Evolutionary conservation across 106 monocot genomes (phyloP).

Genomic region (Dendrobium chrysotoxum): DNA sequence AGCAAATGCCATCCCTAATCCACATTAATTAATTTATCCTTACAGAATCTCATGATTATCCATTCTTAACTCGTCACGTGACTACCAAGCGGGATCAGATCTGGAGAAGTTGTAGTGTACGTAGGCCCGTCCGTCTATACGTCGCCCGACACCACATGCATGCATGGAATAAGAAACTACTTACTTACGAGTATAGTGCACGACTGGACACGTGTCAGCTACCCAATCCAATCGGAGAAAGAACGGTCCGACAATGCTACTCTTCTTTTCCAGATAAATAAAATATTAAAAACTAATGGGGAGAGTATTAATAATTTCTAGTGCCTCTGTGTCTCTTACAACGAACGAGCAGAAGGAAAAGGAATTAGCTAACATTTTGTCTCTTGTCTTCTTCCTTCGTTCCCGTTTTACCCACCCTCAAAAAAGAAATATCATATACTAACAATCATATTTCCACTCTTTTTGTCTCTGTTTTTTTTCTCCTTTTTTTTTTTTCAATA

Average conservation of each 20-base stretch:
- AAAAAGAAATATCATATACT: too few relatives aligned
- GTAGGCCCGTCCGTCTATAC: not conserved
- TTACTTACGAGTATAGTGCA: not conserved
- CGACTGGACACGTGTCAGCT: not conserved
- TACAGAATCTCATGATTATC: not conserved
- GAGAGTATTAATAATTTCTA: not conserved
- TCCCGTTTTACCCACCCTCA: not conserved
- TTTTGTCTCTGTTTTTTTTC: not conserved
- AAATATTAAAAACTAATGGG: not conserved
- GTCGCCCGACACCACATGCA: not conserved
- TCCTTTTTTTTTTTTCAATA: not conserved
- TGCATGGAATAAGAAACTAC: constrained; percentile 4
- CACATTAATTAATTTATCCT: not conserved
- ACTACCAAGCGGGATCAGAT: not conserved
- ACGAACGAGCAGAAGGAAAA: not conserved
- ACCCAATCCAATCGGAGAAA: not conserved
- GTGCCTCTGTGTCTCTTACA: not conserved
- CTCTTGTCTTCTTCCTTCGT: not conserved
- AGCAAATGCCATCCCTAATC: too few relatives aligned
- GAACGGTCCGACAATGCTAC: not conserved
- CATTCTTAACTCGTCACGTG: not conserved
- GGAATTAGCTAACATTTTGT: constrained; percentile 2
- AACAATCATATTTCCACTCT: not conserved
- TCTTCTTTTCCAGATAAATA: not conserved
- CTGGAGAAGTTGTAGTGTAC: not conserved